Base-by-base conservation (phyloP, 2,329 filamentous ascomycete genomes). In the Lasiodiplodia citricola region DNA sequence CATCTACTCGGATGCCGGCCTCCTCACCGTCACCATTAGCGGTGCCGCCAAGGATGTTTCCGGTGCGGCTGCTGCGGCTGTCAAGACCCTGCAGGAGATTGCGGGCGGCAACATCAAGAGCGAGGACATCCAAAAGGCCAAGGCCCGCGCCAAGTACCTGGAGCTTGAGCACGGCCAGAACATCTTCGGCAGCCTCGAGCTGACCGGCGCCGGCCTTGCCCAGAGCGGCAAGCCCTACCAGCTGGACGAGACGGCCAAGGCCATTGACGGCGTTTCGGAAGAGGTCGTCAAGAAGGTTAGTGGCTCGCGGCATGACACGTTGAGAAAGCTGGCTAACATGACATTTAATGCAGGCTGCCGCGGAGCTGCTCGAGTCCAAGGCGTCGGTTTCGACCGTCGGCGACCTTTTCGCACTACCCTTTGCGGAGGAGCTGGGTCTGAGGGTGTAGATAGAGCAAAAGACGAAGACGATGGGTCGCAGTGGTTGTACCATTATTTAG, bases 1-100 rank as follows among this genome's bases (percentile, higher is more conserved):
- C 73, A 87, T 91, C 73, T 99, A 97, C 88, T 97, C 95, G 18
- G 96, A 99, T 78, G 93, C 96, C 73, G 95, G 96, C 76, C 91
- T 99, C 58, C 85, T 99, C 73, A 88, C 92, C 76, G 89, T 97
- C 75, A 90, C 93, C 79, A 87, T 99, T 74, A 88, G 86, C 68
- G 96, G 96, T 69, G 84, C 89, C 63, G 92, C 93, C 56, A 79
- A 85, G 65, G 89, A 91, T 72, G 89, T 99, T 72, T 88, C 89
- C 73, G 87, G 88, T 77, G 92, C 90, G 69, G 91, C 93, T 68
- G 86, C 90, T 80, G 91, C 91, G 77, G 88, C 92, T 50, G 92
- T 94, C 75, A 92, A 94, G 80, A 88, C 90, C 55, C 85, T 99
- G 75, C 93, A 97, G 88, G 88, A 88, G 81, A 87, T 97, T 73